Percentiles rank a stretch among this genome's conserved stretches.
Conservation (phyloP, 2,329 filamentous ascomycete species). For the Aureobasidium sp. region DNA sequence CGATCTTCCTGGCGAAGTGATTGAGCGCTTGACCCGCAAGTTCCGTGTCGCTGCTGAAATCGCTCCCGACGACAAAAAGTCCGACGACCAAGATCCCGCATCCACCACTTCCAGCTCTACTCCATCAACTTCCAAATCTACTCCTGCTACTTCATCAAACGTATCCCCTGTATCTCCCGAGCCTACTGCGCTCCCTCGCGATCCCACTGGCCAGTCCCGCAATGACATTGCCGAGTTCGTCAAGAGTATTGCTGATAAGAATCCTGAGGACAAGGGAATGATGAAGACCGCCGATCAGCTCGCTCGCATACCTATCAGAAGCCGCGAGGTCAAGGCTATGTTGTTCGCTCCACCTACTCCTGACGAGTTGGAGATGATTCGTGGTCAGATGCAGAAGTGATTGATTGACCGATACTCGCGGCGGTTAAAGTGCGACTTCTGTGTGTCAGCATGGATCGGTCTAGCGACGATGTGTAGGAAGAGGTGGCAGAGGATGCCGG, state of each 20-base stretch:
- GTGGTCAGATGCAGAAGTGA: no score
- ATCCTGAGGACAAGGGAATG: not conserved
- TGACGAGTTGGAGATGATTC: no score
- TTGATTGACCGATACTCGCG: no score
- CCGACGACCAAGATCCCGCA: not conserved
- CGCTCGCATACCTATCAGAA: not conserved
- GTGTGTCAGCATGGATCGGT: no score
- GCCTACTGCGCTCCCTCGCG: not conserved
- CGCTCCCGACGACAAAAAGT: not conserved
- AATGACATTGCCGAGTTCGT: not conserved
- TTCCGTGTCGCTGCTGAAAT: not conserved
- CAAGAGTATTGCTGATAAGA: not conserved
- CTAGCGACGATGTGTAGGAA: no score
- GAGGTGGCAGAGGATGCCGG: no score
- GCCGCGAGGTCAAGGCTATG: no score
- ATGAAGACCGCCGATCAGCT: not conserved
- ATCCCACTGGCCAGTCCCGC: not conserved
- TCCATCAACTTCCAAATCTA: not conserved
- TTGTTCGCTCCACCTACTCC: no score
- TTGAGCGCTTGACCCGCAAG: slow-evolving; percentile 4
- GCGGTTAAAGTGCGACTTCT: no score
- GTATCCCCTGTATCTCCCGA: not conserved
- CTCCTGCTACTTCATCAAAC: no score
- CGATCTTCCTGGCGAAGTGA: slow-evolving; percentile 9
- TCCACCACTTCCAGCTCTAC: not conserved